Base-by-base conservation (phyloP, 352 stramenopile genomes). In the Phytophthora fragariaefolia region DNA sequence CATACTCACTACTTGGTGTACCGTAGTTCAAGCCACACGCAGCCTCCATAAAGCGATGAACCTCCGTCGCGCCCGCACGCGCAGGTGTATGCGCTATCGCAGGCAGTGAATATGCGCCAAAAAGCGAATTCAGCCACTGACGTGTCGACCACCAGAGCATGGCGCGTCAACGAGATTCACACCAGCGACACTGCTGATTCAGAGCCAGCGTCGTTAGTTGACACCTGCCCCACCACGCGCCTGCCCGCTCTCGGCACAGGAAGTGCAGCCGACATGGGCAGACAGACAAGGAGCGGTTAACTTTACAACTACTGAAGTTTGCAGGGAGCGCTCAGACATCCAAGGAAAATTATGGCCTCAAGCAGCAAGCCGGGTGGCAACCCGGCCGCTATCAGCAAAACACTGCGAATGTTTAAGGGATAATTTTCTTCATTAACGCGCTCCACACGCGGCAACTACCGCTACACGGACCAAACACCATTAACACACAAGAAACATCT, bases 331-430 rank as follows among this genome's bases (percentile, higher is more conserved):
- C 54, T 73, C 57, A 69, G 67, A 85, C 73, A 84, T 83, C 70
- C 66, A 82, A 82, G 76, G 83, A 91, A 90, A 91, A 72, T 79
- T 63, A 46, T 42, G 48, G 81, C 85, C 77, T 93, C 85, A 86
- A 76, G 54, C 63, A 79, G 79, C 82, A 56, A 74, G 34, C 66
- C 77, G 56, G 80, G 76, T 84, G 82, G 85, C 85, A 66, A 85
- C 77, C 85, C 75, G 58, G 61, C 58, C 51, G 73, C 83, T 78
- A 79, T 92, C 83, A 77, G 83, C 79, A 89, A 77, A 90, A 92
- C 83, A 92, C 81, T 92, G 83, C 83, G 79, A 87, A 87, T 87
- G 82, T 91, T 91, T 89, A 91, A 90, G 85, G 80, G 82, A 85
- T 78, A 82, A 66, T 70, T 65, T 73, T 74, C 60, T 89, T 91